Evolutionary conservation across 352 stramenopile species (phyloP), one percentile per base, ranked within the genome.

Genomic region (Pythium rishiriense): DNA sequence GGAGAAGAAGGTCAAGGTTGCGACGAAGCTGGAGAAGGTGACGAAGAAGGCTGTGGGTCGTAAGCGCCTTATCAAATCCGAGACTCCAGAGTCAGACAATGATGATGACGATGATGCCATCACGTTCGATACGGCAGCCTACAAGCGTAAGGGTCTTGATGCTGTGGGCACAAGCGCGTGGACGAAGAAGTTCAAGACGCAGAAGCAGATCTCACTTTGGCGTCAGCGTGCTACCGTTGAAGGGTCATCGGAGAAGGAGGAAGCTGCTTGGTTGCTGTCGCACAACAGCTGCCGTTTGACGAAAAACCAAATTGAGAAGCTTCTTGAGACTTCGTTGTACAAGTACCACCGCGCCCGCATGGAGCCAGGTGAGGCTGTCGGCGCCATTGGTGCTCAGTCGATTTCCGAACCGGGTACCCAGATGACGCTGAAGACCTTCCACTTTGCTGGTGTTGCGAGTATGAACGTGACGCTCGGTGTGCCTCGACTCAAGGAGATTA

Each of bases 401-500:
- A 98, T 99, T 60, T 97, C 91, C 29, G 98, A 99, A 65, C 95
- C 93, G 8, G 91, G 84, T 74, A 98, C 89, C 14, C 95, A 98
- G 74, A 98, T 98, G 94, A 98, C 95, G 47, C 76, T 98, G 10
- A 98, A 99, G 75, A 99, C 97, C 24, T 99, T 99, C 73, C 98
- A 99, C 81, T 99, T 99, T 85, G 97, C 97, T 39, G 98, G 98
- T 74, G 98, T 99, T 48, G 98, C 97, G 25, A 98, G 92, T 58
- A 99, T 99, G 98, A 99, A 99, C 81, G 97, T 99, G 41, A 99
- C 98, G 26, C 87, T 99, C 8, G 98, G 98, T 82, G 98, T 99
- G 41, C 98, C 98, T n/a, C 96, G 98, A 48, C 80, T 99, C 25
- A 98, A 98, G 76, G 94, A 98, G 65, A 98, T 98, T 62, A 98